Conservation (phyloP, 2,329 filamentous ascomycete genomes). For the Fusarium virguliforme region DNA sequence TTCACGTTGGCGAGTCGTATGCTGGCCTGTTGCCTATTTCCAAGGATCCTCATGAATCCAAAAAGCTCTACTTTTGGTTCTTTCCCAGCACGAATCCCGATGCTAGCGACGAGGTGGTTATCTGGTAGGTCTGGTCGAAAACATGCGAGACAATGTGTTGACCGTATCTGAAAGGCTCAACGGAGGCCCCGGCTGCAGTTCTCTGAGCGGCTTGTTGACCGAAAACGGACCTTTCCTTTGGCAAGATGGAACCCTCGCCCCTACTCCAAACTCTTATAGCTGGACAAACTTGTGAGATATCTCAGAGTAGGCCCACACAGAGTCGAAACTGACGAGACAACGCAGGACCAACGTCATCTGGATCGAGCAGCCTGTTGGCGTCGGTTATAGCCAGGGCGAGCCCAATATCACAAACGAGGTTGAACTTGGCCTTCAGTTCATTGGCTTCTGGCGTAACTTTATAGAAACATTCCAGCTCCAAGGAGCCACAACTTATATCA, state of each 20-base stretch:
- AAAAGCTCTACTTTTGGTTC: slow-evolving; percentile 77
- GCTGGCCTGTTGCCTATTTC: slow-evolving; percentile 75
- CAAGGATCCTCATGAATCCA: slow-evolving; percentile 62
- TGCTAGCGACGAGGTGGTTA: slow-evolving; percentile 71
- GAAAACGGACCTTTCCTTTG: slow-evolving; percentile 84
- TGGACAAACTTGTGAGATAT: slow-evolving; percentile 75
- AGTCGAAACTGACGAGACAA: accelerated
- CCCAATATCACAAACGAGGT: slow-evolving; percentile 76
- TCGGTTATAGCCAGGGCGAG: slow-evolving; percentile 78
- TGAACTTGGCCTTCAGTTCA: slow-evolving; percentile 80
- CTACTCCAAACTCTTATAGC: slow-evolving; percentile 77
- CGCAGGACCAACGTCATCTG: slow-evolving; percentile 79
- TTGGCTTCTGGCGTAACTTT: slow-evolving; percentile 86
- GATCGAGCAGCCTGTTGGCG: slow-evolving; percentile 78
- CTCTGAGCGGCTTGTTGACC: slow-evolving; percentile 68
- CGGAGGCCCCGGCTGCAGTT: slow-evolving; percentile 49
- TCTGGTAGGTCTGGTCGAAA: slow-evolving; percentile 61
- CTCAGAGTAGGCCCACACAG: accelerated
- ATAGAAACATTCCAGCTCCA: slow-evolving; percentile 79
- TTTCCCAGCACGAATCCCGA: slow-evolving; percentile 70
- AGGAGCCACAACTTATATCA: slow-evolving; percentile 79
- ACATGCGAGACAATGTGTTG: slow-evolving; percentile 6
- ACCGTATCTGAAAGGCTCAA: slow-evolving; percentile 72
- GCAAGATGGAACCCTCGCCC: slow-evolving; percentile 78
- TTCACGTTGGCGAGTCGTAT: slow-evolving; percentile 78